Conservation (phyloP, 768 basidiomycete genomes). For the Cubamyces lactineus region DNA sequence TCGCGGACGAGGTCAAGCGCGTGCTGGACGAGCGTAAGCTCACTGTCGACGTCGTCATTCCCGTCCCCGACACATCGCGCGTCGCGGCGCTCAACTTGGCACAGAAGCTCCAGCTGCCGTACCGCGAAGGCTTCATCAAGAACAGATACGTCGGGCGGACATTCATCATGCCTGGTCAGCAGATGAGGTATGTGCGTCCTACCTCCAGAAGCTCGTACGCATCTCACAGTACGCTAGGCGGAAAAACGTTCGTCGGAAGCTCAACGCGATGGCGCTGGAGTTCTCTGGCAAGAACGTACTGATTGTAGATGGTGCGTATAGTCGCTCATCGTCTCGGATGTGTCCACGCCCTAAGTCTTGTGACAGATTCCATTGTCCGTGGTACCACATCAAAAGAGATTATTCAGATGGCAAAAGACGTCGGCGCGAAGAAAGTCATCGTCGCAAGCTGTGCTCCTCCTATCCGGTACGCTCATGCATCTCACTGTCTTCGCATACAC, state of each 20-base stretch:
- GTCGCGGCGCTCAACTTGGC: slow-evolving; percentile 96
- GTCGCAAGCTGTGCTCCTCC: slow-evolving; percentile 97
- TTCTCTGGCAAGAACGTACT: slow-evolving; percentile 91
- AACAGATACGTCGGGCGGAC: slow-evolving; percentile 98
- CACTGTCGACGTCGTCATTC: slow-evolving; percentile 94
- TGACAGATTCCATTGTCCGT: slow-evolving; percentile 92
- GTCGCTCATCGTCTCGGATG: not conserved
- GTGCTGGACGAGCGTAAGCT: slow-evolving; percentile 71
- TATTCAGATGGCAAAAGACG: slow-evolving; percentile 98
- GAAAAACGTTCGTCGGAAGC: slow-evolving; percentile 93
- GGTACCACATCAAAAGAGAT: slow-evolving; percentile 99
- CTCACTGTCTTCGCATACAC: not conserved
- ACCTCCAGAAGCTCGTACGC: no score
- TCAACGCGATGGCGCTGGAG: slow-evolving; percentile 99
- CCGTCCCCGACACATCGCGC: slow-evolving; percentile 95
- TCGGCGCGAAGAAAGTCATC: slow-evolving; percentile 94
- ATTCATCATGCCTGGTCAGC: slow-evolving; percentile 99
- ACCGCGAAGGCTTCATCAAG: slow-evolving; percentile 98
- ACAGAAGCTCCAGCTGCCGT: slow-evolving; percentile 86
- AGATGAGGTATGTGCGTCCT: slow-evolving; percentile 65
- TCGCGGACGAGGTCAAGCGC: slow-evolving; percentile 83
- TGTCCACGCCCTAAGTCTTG: slow-evolving; percentile 7
- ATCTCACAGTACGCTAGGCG: slow-evolving; percentile 49
- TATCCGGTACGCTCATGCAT: slow-evolving; percentile 62
- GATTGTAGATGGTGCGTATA: slow-evolving; percentile 83